Percentiles rank a stretch among this genome's conserved stretches.
phyloP scores from a whole-genome alignment of 148 eudicot genomes.

The Beta vulgaris region DNA sequence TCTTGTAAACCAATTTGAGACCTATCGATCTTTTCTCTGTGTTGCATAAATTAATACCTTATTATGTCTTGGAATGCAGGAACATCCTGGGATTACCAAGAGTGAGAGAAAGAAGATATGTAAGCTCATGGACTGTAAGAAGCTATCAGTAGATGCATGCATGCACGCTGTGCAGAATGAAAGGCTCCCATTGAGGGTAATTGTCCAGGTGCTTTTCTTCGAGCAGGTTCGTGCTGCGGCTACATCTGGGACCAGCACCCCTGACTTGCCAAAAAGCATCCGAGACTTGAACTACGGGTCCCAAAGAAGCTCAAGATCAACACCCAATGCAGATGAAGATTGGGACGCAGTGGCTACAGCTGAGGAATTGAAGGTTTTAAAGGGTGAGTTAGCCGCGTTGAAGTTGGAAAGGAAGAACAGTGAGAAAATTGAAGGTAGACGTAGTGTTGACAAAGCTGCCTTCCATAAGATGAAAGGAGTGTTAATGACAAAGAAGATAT shows the following conservation, averaged over 20 bases:
- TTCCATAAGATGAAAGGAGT: slow-evolving; percentile 59
- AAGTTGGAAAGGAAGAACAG: slow-evolving; percentile 43
- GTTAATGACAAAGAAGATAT: slow-evolving; percentile 65
- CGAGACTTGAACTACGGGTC: slow-evolving; percentile 57
- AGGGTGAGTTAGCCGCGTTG: slow-evolving; percentile 73
- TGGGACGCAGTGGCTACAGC: slow-evolving; percentile 91
- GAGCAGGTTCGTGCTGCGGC: slow-evolving; percentile 90
- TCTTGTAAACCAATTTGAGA: neutral
- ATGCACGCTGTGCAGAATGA: slow-evolving; percentile 95
- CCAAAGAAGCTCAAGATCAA: slow-evolving; percentile 63
- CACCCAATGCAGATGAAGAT: slow-evolving; percentile 63
- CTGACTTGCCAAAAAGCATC: slow-evolving; percentile 69
- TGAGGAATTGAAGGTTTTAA: slow-evolving; percentile 73
- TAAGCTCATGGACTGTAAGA: slow-evolving; percentile 89
- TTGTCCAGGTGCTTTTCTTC: slow-evolving; percentile 87
- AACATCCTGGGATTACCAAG: slow-evolving; percentile 83
- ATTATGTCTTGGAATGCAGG: slow-evolving; percentile 39
- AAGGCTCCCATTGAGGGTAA: slow-evolving; percentile 81
- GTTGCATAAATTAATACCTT: neutral
- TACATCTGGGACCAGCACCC: slow-evolving; percentile 85
- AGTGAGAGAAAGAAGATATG: slow-evolving; percentile 87
- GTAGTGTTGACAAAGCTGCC: slow-evolving; percentile 37
- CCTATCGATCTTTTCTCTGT: neutral
- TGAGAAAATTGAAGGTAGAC: slow-evolving; percentile 33
- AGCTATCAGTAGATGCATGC: slow-evolving; percentile 89